phyloP scores from a whole-genome alignment of 2,329 filamentous ascomycete genomes.

The Chaetomiaceae sp. region DNA sequence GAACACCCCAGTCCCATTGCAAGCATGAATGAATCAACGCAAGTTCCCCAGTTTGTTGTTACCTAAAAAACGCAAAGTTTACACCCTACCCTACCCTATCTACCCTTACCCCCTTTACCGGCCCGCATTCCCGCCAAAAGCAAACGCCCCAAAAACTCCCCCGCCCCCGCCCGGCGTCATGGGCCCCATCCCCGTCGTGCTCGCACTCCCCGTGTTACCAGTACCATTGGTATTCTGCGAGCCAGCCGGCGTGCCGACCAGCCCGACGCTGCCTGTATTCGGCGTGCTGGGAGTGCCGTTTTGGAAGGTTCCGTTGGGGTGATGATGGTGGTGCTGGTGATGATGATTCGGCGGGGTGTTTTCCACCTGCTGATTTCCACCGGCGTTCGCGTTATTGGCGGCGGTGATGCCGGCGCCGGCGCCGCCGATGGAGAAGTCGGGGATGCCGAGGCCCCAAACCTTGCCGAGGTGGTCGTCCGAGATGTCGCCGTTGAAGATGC shows the following conservation, averaged over 20 bases:
- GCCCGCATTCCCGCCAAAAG: conserved; percentile 39
- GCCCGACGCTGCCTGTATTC: conserved; percentile 53
- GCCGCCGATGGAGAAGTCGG: conserved; percentile 49
- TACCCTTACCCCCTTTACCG: not conserved
- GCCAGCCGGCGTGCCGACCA: conserved; percentile 59
- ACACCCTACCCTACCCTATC: not conserved
- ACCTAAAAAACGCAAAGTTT: no score
- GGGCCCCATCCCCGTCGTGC: conserved; percentile 48
- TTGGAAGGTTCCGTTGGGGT: conserved; percentile 29
- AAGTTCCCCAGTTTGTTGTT: no score
- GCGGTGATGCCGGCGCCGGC: conserved; percentile 22
- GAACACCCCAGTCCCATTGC: no score
- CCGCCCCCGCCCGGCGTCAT: conserved; percentile 75
- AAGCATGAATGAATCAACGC: no score
- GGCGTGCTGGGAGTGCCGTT: conserved; percentile 57
- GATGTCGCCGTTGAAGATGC: conserved; percentile 80
- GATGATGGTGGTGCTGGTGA: conserved; percentile 3
- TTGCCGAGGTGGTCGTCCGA: conserved; percentile 80
- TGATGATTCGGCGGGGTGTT: conserved; percentile 29
- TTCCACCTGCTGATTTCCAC: conserved; percentile 23
- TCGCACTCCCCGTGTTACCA: not conserved
- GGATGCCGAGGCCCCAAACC: conserved; percentile 85
- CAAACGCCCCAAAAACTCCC: conserved; percentile 72
- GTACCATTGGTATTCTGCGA: conserved; percentile 50
- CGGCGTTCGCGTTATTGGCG: conserved; percentile 5